A percentile compares a stretch with the other conserved stretches of the same genome.
Evolutionary conservation across 345 rosid genomes (phyloP).

Genomic region (Raphanus sativus): DNA sequence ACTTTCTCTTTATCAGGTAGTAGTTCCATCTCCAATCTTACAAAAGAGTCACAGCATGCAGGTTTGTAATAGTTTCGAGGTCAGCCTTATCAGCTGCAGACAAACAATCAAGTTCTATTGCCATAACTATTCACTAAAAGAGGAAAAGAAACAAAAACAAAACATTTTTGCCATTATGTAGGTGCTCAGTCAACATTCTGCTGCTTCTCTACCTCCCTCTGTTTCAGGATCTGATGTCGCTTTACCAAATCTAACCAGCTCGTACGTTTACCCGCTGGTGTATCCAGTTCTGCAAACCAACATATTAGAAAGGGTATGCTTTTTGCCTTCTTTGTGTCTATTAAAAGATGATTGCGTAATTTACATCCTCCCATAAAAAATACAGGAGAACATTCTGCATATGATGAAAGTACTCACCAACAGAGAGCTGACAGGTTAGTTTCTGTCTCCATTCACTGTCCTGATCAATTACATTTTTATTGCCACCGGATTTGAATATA

Average conservation of each 20-base stretch:
- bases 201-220: conserved; percentile 38
- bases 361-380: conserved; percentile 2
- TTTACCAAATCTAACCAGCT: conserved; percentile 46
- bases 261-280: conserved; percentile 53
- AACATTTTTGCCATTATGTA: conserved; percentile 38
- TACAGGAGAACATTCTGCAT: conserved; percentile 74
- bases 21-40: conserved; percentile 52
- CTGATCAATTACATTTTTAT: background rate
- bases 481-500: conserved; percentile 23
- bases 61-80: conserved; percentile 65
- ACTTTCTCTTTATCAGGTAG: conserved; percentile 62
- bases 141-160: background rate
- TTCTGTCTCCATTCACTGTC: background rate
- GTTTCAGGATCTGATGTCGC: conserved; percentile 40
- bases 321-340: conserved; percentile 13
- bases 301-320: conserved; percentile 71
- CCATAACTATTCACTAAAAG: conserved; percentile 3
- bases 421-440: conserved; percentile 60
- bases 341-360: background rate
- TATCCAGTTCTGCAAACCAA: conserved; percentile 68
- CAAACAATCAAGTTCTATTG: conserved; percentile 19
- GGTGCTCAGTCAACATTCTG: conserved; percentile 66
- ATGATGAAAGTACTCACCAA: conserved; percentile 64
- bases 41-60: conserved; percentile 97
- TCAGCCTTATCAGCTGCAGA: conserved; percentile 45